These are phyloP conservation scores for Rhinocladiella mackenziei DNA, from an alignment of 2,329 filamentous ascomycete species.

Conservation along the genomic window DNA sequence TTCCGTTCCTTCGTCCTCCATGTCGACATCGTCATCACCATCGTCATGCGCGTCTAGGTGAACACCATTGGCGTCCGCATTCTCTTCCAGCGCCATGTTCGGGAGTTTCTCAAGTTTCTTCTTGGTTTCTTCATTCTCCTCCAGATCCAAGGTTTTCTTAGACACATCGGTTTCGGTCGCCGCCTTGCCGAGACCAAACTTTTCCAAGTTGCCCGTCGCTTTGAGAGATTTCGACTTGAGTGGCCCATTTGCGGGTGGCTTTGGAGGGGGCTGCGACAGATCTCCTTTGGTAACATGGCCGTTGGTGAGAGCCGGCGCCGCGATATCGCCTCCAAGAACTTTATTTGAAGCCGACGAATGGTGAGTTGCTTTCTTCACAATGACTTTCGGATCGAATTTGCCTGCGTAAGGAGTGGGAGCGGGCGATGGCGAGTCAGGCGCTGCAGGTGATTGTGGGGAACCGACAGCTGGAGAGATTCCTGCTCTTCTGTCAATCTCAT, in stretches of 20 bases:
- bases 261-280: constrained; percentile 40
- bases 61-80: constrained; percentile 54
- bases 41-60: constrained; percentile 56
- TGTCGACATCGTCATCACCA: constrained; percentile 69
- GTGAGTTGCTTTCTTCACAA: constrained; percentile 73
- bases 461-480: constrained; percentile 52
- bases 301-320: constrained; percentile 44
- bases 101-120: constrained; percentile 91
- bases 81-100: constrained; percentile 56
- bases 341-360: constrained; percentile 50
- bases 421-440: constrained; percentile 47
- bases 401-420: constrained; percentile 60
- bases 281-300: constrained; percentile 41
- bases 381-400: constrained; percentile 83
- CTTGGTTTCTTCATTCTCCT: constrained; percentile 79
- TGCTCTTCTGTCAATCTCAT: constrained; percentile 69
- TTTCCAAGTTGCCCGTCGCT: constrained; percentile 69
- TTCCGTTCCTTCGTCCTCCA: constrained; percentile 74
- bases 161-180: constrained; percentile 63
- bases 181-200: constrained; percentile 75
- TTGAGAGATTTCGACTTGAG: constrained; percentile 47
- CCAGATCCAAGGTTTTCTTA: constrained; percentile 76
- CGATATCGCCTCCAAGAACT: constrained; percentile 52
- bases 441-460: constrained; percentile 48
- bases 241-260: constrained; percentile 36